Evolutionary conservation across 805 yeast genomes (phyloP), one percentile per base, ranked within the genome.

Genomic region (Ogataea neopini): DNA sequence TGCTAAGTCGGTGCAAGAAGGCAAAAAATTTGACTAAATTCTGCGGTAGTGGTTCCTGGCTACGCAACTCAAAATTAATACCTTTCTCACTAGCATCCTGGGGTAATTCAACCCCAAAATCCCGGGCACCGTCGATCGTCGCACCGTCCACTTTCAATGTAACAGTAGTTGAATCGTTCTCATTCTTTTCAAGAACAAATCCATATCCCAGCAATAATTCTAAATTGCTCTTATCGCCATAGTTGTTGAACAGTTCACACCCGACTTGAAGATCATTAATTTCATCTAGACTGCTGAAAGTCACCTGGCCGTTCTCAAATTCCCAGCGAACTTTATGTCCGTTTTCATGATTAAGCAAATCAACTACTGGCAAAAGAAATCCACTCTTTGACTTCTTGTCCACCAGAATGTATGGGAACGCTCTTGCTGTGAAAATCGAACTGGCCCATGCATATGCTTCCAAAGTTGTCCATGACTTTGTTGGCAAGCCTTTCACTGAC

Each of bases 301-400:
- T 59, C 48, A 65, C 52, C 6, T 36, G 3, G 14, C 52, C 48
- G 28, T 52, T 18, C 48, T 67, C 58, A 38, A 51, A 59, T 2
- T 54, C 58, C 96, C 96, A 90, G 30, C 73, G 65, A 3, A 89
- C 88, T n/a, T 76, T 68, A 0, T 81, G 70, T 20, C 63, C 71
- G 30, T 81, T 80, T 47, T 76, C 70, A 63, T 88, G 96, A 59
- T 90, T 90, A 35, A 89, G 64, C 14, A 88, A 65, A 60, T 89
- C 97, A 15, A 88, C 77, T 8, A 90, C 60, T 1, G 97, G 97
- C n/a, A 84, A 63, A 34, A 90, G 66, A 64, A 90, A 83, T 6
- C 87, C 88, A n/a, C 52, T 32, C 11, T 39, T 62, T 17, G 63
- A 54, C 7, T 64, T 63, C 11, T 59, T 49, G 15, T 71, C 70